Conservation (phyloP, 495 filamentous ascomycete genomes). For the Endocarpon pusillum region DNA sequence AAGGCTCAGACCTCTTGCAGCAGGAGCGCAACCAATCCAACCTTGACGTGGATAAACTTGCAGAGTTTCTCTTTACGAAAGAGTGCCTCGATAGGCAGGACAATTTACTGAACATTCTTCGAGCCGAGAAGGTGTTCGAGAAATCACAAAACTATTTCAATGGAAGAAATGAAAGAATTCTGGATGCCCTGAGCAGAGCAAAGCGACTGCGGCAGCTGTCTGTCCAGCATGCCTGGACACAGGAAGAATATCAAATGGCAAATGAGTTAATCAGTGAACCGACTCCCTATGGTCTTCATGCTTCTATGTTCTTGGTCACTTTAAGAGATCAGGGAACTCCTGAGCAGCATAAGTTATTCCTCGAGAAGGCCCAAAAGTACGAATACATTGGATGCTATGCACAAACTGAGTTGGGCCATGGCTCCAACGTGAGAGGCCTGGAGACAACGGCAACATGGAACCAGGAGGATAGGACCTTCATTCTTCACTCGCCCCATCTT, state of each 20-base stretch:
- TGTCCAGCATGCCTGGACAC: slow-evolving; percentile 42
- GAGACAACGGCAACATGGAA: slow-evolving; percentile 62
- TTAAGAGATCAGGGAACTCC: slow-evolving; percentile 49
- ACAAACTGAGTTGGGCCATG: slow-evolving; percentile 61
- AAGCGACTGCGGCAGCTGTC: slow-evolving; percentile 50
- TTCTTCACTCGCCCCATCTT: slow-evolving; percentile 46
- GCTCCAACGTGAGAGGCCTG: slow-evolving; percentile 55
- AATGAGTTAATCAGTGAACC: slow-evolving; percentile 47
- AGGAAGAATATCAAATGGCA: slow-evolving; percentile 41
- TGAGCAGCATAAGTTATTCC: slow-evolving; percentile 52
- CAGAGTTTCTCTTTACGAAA: slow-evolving; percentile 43
- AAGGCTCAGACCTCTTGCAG: slow-evolving; percentile 40
- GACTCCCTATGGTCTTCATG: slow-evolving; percentile 50
- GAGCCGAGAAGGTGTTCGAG: slow-evolving; percentile 46
- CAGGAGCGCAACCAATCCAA: slow-evolving; percentile 43
- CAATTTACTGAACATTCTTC: slow-evolving; percentile 34
- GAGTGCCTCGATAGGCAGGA: slow-evolving; percentile 35
- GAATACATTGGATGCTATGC: slow-evolving; percentile 60
- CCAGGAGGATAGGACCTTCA: slow-evolving; percentile 47
- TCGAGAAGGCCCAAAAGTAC: slow-evolving; percentile 43
- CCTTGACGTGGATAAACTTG: slow-evolving; percentile 37
- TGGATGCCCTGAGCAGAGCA: slow-evolving; percentile 40
- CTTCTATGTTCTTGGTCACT: slow-evolving; percentile 52
- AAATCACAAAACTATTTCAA: slow-evolving; percentile 51
- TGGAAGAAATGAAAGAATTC: slow-evolving; percentile 45